A percentile compares a stretch with the other conserved stretches of the same genome.
Conservation (phyloP, 2,329 filamentous ascomycete genomes). For the Ascochyta viciae-villosae region DNA sequence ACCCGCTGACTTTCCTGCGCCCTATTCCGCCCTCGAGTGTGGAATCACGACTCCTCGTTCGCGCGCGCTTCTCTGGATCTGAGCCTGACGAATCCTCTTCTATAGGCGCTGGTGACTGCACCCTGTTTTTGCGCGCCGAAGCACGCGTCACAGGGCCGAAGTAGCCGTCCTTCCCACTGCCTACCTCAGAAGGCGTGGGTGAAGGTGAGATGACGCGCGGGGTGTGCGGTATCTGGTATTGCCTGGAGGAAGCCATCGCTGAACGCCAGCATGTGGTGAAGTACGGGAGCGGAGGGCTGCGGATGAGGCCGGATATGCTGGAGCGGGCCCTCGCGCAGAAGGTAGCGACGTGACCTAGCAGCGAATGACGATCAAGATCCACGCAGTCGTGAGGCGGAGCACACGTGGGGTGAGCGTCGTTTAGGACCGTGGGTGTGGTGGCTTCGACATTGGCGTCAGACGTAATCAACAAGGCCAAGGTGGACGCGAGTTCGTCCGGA, state of each 20-base stretch:
- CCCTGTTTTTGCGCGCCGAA: constrained; percentile 67
- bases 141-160: constrained; percentile 80
- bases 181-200: constrained; percentile 60
- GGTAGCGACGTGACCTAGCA: constrained; percentile 36
- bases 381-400: constrained; percentile 25
- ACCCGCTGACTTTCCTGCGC: constrained; percentile 57
- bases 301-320: constrained; percentile 64
- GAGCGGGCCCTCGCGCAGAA: constrained; percentile 34
- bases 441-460: constrained; percentile 35
- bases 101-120: constrained; percentile 66
- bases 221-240: constrained; percentile 72
- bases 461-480: constrained; percentile 22
- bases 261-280: constrained; percentile 55
- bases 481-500: constrained; percentile 44
- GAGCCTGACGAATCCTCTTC: constrained; percentile 66
- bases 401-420: constrained; percentile 24
- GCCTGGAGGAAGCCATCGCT: constrained; percentile 56
- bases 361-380: constrained; percentile 10
- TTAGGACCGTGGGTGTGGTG: constrained; percentile 24
- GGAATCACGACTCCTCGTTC: constrained; percentile 76
- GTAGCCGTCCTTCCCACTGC: constrained; percentile 65
- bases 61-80: constrained; percentile 64
- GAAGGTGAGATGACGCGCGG: constrained; percentile 91
- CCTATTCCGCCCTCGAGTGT: constrained; percentile 50
- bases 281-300: constrained; percentile 64